Percentiles rank a stretch among this genome's conserved stretches.
Conservation (phyloP, 257 asterid species). For the Ballota nigra region DNA sequence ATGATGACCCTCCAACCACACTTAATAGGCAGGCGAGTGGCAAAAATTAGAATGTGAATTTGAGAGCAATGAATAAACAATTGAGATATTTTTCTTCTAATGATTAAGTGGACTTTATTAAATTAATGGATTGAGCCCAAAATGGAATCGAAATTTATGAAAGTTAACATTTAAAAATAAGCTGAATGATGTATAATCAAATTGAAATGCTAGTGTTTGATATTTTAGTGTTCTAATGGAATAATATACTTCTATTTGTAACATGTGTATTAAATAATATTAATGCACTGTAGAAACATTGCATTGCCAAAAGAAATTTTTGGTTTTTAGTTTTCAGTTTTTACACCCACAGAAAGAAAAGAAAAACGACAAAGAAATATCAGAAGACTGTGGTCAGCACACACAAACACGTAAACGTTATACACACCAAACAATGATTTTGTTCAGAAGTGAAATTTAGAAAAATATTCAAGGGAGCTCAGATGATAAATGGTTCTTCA, state of each 20-base stretch:
- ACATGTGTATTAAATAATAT: background rate
- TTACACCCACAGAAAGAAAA: background rate
- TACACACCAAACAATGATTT: constrained; percentile 17
- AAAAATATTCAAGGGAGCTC: background rate
- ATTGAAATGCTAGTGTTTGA: too few relatives aligned
- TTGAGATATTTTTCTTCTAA: too few relatives aligned
- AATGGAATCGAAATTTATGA: background rate
- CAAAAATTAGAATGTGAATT: too few relatives aligned
- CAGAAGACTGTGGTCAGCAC: constrained; percentile 8
- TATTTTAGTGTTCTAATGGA: background rate
- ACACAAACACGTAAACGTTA: constrained; percentile 13
- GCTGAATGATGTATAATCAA: too few relatives aligned
- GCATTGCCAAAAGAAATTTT: background rate
- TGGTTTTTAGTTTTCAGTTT: background rate
- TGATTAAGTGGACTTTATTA: too few relatives aligned
- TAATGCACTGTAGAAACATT: background rate
- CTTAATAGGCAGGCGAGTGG: too few relatives aligned
- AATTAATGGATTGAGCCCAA: background rate
- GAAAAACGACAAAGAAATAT: background rate
- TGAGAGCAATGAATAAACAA: too few relatives aligned
- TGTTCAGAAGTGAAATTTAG: background rate
- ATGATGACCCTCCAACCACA: too few relatives aligned
- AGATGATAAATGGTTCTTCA: background rate
- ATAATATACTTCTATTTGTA: too few relatives aligned
- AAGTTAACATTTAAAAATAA: too few relatives aligned